Conservation (phyloP, 2,329 filamentous ascomycete species). For the Aureobasidium sp. region DNA sequence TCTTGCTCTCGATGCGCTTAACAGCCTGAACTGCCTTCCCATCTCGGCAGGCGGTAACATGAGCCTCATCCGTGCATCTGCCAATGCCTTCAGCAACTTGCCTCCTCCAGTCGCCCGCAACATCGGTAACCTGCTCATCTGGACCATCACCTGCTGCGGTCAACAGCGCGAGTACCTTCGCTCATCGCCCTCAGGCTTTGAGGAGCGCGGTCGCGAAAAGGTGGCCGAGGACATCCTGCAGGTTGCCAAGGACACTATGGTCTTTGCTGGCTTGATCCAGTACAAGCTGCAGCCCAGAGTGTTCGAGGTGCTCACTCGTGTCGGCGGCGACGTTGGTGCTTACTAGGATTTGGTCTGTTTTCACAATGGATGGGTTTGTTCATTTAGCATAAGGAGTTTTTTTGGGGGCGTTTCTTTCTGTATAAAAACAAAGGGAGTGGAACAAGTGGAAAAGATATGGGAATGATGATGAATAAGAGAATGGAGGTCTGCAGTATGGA, state of each 20-base stretch:
- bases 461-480: not conserved
- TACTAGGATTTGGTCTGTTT: slow-evolving; percentile 20
- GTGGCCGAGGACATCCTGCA: slow-evolving; percentile 67
- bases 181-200: slow-evolving; percentile 12
- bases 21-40: slow-evolving; percentile 62
- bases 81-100: slow-evolving; percentile 72
- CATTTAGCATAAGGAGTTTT: not conserved
- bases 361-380: not conserved
- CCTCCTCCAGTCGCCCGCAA: slow-evolving; percentile 79
- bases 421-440: not conserved
- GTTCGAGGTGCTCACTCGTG: slow-evolving; percentile 80
- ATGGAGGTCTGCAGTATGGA: no score
- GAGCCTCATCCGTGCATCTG: slow-evolving; percentile 68
- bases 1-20: slow-evolving; percentile 50
- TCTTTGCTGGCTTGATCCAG: slow-evolving; percentile 86
- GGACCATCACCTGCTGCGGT: slow-evolving; percentile 83
- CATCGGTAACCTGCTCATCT: slow-evolving; percentile 84
- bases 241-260: slow-evolving; percentile 83
- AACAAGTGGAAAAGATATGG: not conserved
- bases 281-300: slow-evolving; percentile 83
- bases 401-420: not conserved
- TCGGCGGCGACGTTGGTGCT: slow-evolving; percentile 27
- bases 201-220: slow-evolving; percentile 24
- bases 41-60: slow-evolving; percentile 69
- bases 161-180: slow-evolving; percentile 64